These are phyloP conservation scores for Plasmodium knowlesi DNA, from an alignment of 169 alveolate species.

Conservation along the genomic window DNA sequence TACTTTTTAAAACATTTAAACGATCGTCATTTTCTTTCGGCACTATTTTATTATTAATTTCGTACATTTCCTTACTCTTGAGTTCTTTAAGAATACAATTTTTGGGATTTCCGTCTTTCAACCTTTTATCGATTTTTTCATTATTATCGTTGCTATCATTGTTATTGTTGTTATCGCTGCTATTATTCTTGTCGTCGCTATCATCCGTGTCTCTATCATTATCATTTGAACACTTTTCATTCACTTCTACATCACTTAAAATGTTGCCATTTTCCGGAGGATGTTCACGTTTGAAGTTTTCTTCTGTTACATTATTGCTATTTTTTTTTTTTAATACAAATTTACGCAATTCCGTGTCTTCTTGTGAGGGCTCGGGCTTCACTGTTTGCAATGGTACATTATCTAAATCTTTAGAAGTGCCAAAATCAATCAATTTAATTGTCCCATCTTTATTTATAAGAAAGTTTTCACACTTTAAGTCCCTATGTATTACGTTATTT, in stretches of 20 bases:
- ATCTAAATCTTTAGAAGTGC: slow-evolving; percentile 86
- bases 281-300: neutral
- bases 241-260: slow-evolving; percentile 16
- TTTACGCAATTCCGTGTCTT: slow-evolving; percentile 3
- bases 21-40: slow-evolving; percentile 7
- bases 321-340: slow-evolving; percentile 8
- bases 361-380: neutral
- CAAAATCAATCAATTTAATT: slow-evolving; percentile 96
- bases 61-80: slow-evolving; percentile 50
- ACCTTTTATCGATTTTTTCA: slow-evolving; percentile 19
- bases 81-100: slow-evolving; percentile 24
- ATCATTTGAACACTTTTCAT: neutral
- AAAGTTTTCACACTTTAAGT: slow-evolving; percentile 95
- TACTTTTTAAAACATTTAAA: slow-evolving; percentile 5
- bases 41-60: slow-evolving; percentile 22
- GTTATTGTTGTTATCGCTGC: neutral
- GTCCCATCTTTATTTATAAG: slow-evolving; percentile 90
- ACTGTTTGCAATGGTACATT: slow-evolving; percentile 4
- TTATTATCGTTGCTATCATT: neutral
- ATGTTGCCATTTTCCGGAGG: slow-evolving; percentile 1
- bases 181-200: neutral
- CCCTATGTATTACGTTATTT: slow-evolving; percentile 94
- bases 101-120: slow-evolving; percentile 6
- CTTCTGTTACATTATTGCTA: slow-evolving; percentile 42
- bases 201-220: neutral